Evolutionary conservation across 1,284 basidiomycete species (phyloP).

Genomic region (Tilletia setariae): DNA sequence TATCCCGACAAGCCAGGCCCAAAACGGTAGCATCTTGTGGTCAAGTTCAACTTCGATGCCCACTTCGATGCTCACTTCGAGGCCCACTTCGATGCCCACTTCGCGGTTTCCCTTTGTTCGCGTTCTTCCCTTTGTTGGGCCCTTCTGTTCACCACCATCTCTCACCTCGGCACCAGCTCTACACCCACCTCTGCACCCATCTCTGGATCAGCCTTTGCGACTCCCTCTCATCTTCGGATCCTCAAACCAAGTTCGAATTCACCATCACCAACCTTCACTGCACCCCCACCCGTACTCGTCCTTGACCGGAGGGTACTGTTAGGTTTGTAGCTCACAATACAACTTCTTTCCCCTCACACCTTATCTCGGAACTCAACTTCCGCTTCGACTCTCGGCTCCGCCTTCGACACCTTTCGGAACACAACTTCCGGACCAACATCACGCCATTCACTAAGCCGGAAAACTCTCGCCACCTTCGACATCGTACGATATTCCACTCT

Average conservation of each 20-base stretch:
- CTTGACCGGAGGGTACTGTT: no score
- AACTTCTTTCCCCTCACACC: no score
- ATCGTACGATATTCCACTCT: no score
- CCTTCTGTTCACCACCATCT: neutral
- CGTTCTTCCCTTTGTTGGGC: neutral
- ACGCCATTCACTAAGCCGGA: no score
- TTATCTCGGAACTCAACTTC: no score
- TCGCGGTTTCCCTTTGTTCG: neutral
- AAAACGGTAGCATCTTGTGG: neutral
- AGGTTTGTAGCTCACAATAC: no score
- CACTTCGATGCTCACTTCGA: slow-evolving; percentile 8
- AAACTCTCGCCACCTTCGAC: no score
- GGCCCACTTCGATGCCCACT: neutral
- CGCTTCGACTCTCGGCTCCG: no score
- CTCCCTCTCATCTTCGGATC: neutral
- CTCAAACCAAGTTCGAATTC: neutral
- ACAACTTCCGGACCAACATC: no score
- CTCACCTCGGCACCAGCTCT: neutral
- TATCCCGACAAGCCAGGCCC: slow-evolving; percentile 13
- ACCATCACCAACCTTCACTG: neutral
- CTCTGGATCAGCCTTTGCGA: neutral
- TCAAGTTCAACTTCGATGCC: no score
- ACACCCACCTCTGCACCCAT: neutral
- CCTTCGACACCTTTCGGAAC: no score
- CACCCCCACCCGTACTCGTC: no score